These are phyloP conservation scores for Boletellus emodensis DNA, from an alignment of 768 basidiomycete genomes.

Conservation along the genomic window DNA sequence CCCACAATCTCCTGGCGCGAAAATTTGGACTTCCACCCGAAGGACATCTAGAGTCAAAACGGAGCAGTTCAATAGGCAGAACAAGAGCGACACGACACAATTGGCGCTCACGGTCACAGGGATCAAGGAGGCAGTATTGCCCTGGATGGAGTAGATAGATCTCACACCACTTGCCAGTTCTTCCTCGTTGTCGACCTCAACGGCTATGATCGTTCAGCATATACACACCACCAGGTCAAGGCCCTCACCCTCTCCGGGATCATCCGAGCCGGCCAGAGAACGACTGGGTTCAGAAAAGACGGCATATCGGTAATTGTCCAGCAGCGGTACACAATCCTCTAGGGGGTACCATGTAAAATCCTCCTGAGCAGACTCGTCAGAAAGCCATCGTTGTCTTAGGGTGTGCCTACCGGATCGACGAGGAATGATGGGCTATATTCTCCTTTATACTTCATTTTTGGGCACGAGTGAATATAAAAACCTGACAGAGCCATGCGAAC, in stretches of 20 bases:
- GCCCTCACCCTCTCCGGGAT: conserved; percentile 24
- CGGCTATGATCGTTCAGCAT: conserved; percentile 13
- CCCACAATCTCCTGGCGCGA: conserved; percentile 33
- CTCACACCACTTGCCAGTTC: conserved; percentile 19
- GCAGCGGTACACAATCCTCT: conserved; percentile 46
- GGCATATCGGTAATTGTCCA: conserved; percentile 68
- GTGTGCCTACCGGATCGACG: conserved; percentile 67
- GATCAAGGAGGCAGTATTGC: conserved; percentile 19
- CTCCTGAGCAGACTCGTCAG: conserved; percentile 52
- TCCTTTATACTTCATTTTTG: conserved; percentile 95
- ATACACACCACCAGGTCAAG: neutral
- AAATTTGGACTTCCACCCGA: conserved; percentile 28
- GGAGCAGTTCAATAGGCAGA: neutral
- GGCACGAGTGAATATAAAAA: conserved; percentile 88
- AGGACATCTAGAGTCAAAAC: conserved; percentile 14
- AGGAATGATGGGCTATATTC: conserved; percentile 85
- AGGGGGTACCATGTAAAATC: conserved; percentile 73
- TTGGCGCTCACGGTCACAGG: conserved; percentile 23
- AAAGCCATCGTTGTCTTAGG: conserved; percentile 27
- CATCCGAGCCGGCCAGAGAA: conserved; percentile 39
- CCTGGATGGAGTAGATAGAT: conserved; percentile 23
- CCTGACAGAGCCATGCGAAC: conserved; percentile 42
- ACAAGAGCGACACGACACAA: neutral
- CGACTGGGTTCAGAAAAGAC: conserved; percentile 63
- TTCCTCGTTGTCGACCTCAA: conserved; percentile 12